These are phyloP conservation scores for Pharnaceum exiguum DNA, from an alignment of 148 eudicot species.

Conservation along the genomic window DNA sequence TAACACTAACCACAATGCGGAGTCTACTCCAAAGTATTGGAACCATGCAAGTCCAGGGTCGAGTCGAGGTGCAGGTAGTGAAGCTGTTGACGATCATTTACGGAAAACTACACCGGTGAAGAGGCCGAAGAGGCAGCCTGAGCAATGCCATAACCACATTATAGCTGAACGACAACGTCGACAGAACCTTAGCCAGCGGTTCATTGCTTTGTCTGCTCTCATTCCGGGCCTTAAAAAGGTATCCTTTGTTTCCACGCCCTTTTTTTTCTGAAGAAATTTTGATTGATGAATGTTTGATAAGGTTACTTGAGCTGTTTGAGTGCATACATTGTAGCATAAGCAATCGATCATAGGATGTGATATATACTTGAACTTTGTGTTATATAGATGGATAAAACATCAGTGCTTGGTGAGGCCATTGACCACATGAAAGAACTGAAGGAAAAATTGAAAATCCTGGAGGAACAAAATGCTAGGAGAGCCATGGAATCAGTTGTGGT, in stretches of 20 bases:
- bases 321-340: too few relatives aligned
- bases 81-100: neutral
- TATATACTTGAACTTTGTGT: slow-evolving; percentile 1
- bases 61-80: neutral
- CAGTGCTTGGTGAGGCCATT: slow-evolving; percentile 32
- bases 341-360: too few relatives aligned
- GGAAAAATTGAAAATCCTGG: slow-evolving; percentile 22
- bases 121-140: slow-evolving; percentile 14
- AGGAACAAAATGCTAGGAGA: slow-evolving; percentile 15
- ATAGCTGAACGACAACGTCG: slow-evolving; percentile 40
- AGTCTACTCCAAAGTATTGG: slow-evolving; percentile 1
- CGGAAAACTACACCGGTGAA: neutral
- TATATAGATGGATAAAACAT: slow-evolving; percentile 30
- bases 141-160: slow-evolving; percentile 27
- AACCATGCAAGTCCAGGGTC: neutral
- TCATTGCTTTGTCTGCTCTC: slow-evolving; percentile 40
- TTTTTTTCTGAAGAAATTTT: neutral
- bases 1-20: slow-evolving; percentile 9
- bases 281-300: too few relatives aligned
- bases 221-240: slow-evolving; percentile 33
- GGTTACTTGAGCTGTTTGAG: neutral
- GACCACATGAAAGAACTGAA: slow-evolving; percentile 30
- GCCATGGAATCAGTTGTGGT: slow-evolving; percentile 7
- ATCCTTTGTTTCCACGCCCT: neutral
- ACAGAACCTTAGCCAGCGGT: slow-evolving; percentile 39